Conservation (phyloP, 768 basidiomycete species). For the Hortiboletus campestris region DNA sequence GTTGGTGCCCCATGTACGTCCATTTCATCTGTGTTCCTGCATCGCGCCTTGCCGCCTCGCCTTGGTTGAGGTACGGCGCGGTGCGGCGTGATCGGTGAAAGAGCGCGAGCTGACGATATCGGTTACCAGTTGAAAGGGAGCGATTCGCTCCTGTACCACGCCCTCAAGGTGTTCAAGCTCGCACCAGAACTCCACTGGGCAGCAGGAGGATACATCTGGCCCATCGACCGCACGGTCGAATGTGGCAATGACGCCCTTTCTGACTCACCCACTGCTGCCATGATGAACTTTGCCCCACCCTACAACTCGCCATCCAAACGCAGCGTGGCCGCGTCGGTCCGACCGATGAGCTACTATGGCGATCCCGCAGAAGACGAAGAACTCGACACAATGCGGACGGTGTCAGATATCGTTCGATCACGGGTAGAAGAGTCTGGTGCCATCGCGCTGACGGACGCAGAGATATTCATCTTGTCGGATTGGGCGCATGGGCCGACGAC, state of each 20-base stretch:
- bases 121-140: conserved; percentile 67
- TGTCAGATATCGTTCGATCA: conserved; percentile 41
- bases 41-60: conserved; percentile 2
- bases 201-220: conserved; percentile 83
- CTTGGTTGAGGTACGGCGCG: conserved; percentile 6
- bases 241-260: conserved; percentile 44
- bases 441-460: conserved; percentile 58
- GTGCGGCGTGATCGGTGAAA: conserved; percentile 11
- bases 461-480: conserved; percentile 61
- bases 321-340: conserved; percentile 34
- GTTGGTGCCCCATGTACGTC: conserved; percentile 65
- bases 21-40: conserved; percentile 5
- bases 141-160: conserved; percentile 73
- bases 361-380: conserved; percentile 40
- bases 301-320: conserved; percentile 23
- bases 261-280: conserved; percentile 23
- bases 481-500: conserved; percentile 46
- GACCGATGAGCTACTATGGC: conserved; percentile 44
- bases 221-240: conserved; percentile 67
- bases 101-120: conserved; percentile 12
- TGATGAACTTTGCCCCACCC: conserved; percentile 25
- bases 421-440: conserved; percentile 71
- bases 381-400: conserved; percentile 25
- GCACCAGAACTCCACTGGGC: conserved; percentile 75
- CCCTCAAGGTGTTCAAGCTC: conserved; percentile 74